Base-by-base conservation (phyloP, 2,329 filamentous ascomycete species). In the Penicillium sp. region DNA sequence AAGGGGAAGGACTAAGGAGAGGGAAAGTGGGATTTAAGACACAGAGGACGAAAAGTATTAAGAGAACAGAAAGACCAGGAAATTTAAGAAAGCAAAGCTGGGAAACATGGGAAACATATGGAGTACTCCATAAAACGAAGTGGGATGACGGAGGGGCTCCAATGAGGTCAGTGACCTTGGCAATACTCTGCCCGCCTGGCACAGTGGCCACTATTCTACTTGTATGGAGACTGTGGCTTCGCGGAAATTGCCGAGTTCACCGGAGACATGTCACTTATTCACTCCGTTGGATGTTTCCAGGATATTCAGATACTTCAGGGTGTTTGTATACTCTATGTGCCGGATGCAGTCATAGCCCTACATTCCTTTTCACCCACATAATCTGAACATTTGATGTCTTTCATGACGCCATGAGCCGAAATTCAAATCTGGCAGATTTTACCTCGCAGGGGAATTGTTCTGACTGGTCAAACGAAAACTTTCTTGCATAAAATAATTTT, bases 141-240 rank as follows among this genome's bases (percentile, higher is more conserved):
- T 50, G 58, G 49, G 52, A 59, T 55, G 52, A 59, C 41, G 50
- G 46, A 40, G 53, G 48, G 48, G 59, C 52, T 60, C 57, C 59
- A 3, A 65, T 67, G 64, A 67, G 62, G 64, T 67, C 64, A 67
- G 63, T 60, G 39, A 52, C 53, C 55, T 55, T 50, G 49, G 46
- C 45, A 46, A 28, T 47, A 41, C 28, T 30, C 44, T 3, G 9
- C 33, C 14, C 5, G 13, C 33, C 33, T 28, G 19, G 44, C 18
- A 31, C 3, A 2, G 39, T 12, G 3, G 0, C 25, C 35, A 48
- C 33, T 16, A 12, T 33, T 19, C 7, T 29, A 19, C 2, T 29
- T 2, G 40, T 22, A 22, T 22, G 19, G 19, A 22, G 19, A 49
- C 28, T 18, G 5, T 10, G n/a, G n/a, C 13, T 28, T n/a, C n/a